These are phyloP conservation scores for Xylariomycetidae sp. DNA, from an alignment of 2,329 filamentous ascomycete genomes.

Conservation along the genomic window DNA sequence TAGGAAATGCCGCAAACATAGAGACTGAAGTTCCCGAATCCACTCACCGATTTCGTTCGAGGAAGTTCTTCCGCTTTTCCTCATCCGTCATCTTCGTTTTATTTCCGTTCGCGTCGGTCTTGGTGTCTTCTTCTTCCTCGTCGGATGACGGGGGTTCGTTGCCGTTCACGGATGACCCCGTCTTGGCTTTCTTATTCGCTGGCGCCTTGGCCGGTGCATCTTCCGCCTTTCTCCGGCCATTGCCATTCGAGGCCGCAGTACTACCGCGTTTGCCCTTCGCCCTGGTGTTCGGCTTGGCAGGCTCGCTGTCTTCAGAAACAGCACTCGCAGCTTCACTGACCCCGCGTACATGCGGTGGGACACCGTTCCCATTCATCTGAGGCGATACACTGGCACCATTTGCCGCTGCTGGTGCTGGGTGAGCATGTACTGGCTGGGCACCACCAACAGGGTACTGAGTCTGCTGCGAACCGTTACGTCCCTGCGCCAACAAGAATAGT, in stretches of 20 bases:
- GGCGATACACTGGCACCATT: conserved; percentile 40
- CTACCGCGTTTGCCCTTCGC: conserved; percentile 62
- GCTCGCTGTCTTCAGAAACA: conserved; percentile 66
- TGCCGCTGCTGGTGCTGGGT: conserved; percentile 33
- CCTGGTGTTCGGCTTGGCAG: conserved; percentile 57
- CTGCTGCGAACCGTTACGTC: conserved; percentile 51
- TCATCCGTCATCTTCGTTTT: conserved; percentile 92
- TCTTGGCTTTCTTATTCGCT: conserved; percentile 65
- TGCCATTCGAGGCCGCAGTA: conserved; percentile 51
- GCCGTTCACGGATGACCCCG: conserved; percentile 27
- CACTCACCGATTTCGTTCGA: conserved; percentile 84
- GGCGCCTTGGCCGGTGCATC: conserved; percentile 56
- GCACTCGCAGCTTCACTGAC: conserved; percentile 64
- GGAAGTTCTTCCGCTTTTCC: conserved; percentile 96
- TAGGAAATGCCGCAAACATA: neutral
- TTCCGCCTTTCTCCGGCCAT: conserved; percentile 76
- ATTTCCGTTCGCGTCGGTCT: conserved; percentile 48
- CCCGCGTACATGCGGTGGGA: conserved; percentile 42
- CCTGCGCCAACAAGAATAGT: conserved; percentile 80
- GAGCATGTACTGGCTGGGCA: conserved; percentile 43
- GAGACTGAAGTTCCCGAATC: conserved; percentile 22
- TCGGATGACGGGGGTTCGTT: conserved; percentile 44
- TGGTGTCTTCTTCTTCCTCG: conserved; percentile 46
- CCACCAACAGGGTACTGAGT: conserved; percentile 40
- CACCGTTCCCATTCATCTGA: conserved; percentile 46